Conservation (phyloP, 129 eudicot species). For the Cynara cardunculus region DNA sequence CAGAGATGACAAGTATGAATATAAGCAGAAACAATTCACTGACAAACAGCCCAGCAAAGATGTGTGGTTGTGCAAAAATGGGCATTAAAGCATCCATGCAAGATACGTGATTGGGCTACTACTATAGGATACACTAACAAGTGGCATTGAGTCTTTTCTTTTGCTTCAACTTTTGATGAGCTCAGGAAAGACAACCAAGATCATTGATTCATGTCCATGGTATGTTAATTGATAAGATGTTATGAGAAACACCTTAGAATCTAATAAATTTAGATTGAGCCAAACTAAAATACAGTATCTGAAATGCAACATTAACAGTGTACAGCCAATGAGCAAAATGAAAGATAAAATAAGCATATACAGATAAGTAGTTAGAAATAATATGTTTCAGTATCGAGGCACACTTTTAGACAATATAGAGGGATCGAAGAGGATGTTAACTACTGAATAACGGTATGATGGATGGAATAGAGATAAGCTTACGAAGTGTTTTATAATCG, state of each 20-base stretch:
- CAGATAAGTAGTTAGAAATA: neutral
- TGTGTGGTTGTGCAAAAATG: constrained; percentile 1
- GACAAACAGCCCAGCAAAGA: neutral
- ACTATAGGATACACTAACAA: neutral
- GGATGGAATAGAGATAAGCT: neutral
- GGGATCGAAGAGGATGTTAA: neutral
- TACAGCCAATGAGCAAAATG: neutral
- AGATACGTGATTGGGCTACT: neutral
- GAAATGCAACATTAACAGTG: neutral
- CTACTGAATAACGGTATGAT: neutral
- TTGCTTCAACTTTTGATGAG: neutral
- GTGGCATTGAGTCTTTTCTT: neutral
- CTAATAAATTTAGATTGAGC: neutral
- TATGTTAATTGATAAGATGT: neutral
- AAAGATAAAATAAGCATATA: neutral
- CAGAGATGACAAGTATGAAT: neutral
- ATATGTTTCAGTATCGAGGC: neutral
- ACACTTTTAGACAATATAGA: neutral
- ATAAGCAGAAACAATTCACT: neutral
- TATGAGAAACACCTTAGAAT: neutral
- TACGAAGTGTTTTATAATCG: neutral
- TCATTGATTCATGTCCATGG: neutral
- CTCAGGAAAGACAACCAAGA: neutral
- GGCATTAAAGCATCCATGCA: constrained; percentile 6
- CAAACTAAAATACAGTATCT: neutral